Conservation (phyloP, 768 basidiomycete species). For the Calocybe cyanea region DNA sequence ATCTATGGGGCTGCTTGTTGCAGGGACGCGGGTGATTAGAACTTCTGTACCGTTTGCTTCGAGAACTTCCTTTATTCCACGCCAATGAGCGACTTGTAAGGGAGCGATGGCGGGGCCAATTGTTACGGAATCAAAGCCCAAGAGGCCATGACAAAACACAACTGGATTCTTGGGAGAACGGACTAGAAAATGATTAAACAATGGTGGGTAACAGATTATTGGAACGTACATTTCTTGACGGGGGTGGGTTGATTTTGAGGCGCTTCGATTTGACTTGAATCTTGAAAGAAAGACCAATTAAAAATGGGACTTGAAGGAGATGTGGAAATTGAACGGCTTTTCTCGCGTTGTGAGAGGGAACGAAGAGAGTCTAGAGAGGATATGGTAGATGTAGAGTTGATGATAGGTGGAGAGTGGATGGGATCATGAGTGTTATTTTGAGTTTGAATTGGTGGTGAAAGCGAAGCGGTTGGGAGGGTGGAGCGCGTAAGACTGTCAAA, state of each 20-base stretch:
- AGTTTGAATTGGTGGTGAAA: conserved; percentile 37
- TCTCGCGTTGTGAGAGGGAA: conserved; percentile 33
- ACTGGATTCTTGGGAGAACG: conserved; percentile 77
- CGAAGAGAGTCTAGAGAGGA: conserved; percentile 62
- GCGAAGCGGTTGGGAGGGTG: conserved; percentile 59
- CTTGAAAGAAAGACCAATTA: conserved; percentile 53
- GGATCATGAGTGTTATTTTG: conserved; percentile 17
- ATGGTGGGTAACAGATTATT: too few species aligned
- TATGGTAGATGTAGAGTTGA: conserved; percentile 35
- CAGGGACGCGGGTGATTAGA: conserved; percentile 90
- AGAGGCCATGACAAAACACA: conserved; percentile 93
- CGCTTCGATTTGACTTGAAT: conserved; percentile 48
- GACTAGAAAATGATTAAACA: conserved; percentile 41
- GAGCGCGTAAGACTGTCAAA: conserved; percentile 53
- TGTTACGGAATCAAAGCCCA: conserved; percentile 85
- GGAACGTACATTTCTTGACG: conserved; percentile 60
- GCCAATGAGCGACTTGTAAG: conserved; percentile 90
- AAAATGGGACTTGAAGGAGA: conserved; percentile 17
- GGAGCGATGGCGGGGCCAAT: conserved; percentile 76
- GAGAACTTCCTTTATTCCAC: conserved; percentile 91
- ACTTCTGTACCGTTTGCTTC: conserved; percentile 87
- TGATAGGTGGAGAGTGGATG: conserved; percentile 31
- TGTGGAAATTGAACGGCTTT: conserved; percentile 22
- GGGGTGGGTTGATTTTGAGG: conserved; percentile 35
- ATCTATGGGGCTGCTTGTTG: conserved; percentile 83